Base-by-base conservation (phyloP, 495 filamentous ascomycete species). In the Penicillium manginii region DNA sequence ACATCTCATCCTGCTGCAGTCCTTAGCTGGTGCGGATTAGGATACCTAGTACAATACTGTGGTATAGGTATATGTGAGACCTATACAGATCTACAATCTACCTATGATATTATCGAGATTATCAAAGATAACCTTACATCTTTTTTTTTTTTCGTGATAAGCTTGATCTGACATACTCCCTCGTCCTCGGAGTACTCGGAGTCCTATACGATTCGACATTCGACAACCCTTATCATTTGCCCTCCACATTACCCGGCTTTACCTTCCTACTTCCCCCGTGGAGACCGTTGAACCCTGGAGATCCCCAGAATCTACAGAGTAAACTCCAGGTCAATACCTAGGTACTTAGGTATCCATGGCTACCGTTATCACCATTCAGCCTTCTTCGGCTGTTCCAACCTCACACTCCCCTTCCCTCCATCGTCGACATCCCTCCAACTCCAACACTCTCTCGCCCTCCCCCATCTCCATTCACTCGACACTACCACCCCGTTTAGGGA, bases 291-390 rank as follows among this genome's bases (percentile, higher is more conserved):
- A 23, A 23, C 23, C 23, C 23, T 35, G 33, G 33, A n/a, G 35
- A 12, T 15, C 12, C 35, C 35, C 35, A 12, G 35, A n/a, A 37
- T n/a, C 26, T 37, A 37, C 12, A 11, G 35, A 37, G 35, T 37
- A 37, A 33, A 37, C n/a, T 43, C 15, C 17, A n/a, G n/a, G n/a
- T n/a, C n/a, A n/a, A n/a, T n/a, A n/a, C n/a, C n/a, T n/a, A n/a
- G n/a, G n/a, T n/a, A n/a, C n/a, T n/a, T n/a, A 11, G 2, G 29
- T 26, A 54, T 54, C 49, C 63, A 77, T 78, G 77, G 77, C 77
- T 55, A 73, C 75, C 48, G 75, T 77, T 68, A 76, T 80, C 65
- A 78, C 74, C 11, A 64, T 78, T 63, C 75, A 78, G 66, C 77
- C 75, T 63, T 75, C 72, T 60, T 64, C 73, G 59, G 63, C 62